Base-by-base conservation (phyloP, 805 yeast species). In the Suhomyces sp. region DNA sequence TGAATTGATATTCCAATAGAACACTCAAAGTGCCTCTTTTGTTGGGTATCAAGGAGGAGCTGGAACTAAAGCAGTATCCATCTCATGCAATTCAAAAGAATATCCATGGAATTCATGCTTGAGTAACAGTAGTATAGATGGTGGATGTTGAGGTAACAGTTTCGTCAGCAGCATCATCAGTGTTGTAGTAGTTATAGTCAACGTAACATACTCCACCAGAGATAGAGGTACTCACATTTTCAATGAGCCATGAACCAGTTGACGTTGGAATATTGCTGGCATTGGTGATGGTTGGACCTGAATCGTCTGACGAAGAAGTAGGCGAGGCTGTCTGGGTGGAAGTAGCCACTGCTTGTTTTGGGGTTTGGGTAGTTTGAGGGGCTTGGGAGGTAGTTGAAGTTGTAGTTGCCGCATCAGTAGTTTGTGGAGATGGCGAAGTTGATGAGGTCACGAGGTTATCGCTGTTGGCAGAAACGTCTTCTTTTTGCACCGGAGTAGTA, bases 111-210 rank as follows among this genome's bases (percentile, higher is more conserved):
- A 43, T 15, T 48, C 44, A 56, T n/a, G 50, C 48, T 27, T 31
- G 33, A 24, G 79, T 68, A 37, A 75, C 65, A 3, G 79, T 68
- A 5, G 67, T 56, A 52, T 64, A 62, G 25, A 71, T 53, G 21
- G 77, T 67, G n/a, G 73, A 57, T 5, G 77, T 67, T 19, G 75
- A 63, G 10, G 80, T 73, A 25, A 69, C 63, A 13, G 77, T 72
- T 21, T 52, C 56, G 24, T 58, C 63, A 48, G 65, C 65, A 37
- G 54, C 62, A 53, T 57, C 49, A 43, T 51, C 48, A 19, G 15
- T 27, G 33, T 35, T 47, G 62, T 69, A 67, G 66, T 72, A 68
- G 61, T 69, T 71, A 61, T 67, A 67, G 62, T 69, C 63, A 48
- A 73, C 72, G 51, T 63, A 48, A 63, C 77, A 67, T 45, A 69